These are phyloP conservation scores for Emmonsiellopsis sp. DNA, from an alignment of 2,329 filamentous ascomycete genomes.

Conservation along the genomic window DNA sequence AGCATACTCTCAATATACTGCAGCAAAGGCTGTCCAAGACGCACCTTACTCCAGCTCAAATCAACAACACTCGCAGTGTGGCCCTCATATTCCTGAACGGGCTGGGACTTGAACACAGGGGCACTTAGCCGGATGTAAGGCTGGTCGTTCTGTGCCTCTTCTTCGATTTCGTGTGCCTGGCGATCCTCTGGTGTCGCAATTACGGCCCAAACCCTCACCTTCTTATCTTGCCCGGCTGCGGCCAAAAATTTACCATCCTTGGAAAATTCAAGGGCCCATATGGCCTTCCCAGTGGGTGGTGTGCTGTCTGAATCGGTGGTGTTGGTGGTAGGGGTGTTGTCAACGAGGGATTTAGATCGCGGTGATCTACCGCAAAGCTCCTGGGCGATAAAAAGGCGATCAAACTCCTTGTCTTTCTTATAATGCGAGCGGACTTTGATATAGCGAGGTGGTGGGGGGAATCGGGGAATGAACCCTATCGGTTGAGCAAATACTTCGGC, in stretches of 20 bases:
- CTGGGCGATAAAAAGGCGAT: slow-evolving; percentile 83
- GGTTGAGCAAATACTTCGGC: slow-evolving; percentile 72
- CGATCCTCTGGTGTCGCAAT: slow-evolving; percentile 75
- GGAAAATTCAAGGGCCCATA: slow-evolving; percentile 91
- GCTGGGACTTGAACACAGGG: slow-evolving; percentile 76
- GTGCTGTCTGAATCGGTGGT: slow-evolving; percentile 19
- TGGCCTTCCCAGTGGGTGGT: slow-evolving; percentile 48
- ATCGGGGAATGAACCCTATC: slow-evolving; percentile 72
- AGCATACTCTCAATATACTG: slow-evolving; percentile 2
- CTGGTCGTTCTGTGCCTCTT: slow-evolving; percentile 42
- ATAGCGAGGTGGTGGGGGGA: slow-evolving; percentile 83
- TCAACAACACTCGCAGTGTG: slow-evolving; percentile 82
- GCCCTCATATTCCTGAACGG: slow-evolving; percentile 68
- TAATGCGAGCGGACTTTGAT: slow-evolving; percentile 74
- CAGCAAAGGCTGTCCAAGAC: slow-evolving; percentile 7
- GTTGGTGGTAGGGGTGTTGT: slow-evolving; percentile 20
- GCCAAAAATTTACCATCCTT: slow-evolving; percentile 84
- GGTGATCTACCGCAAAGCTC: slow-evolving; percentile 57
- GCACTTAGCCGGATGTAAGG: slow-evolving; percentile 62
- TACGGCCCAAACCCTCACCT: slow-evolving; percentile 82
- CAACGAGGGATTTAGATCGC: slow-evolving; percentile 21
- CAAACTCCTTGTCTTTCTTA: slow-evolving; percentile 74
- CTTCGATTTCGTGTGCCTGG: slow-evolving; percentile 60
- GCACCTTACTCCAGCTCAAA: slow-evolving; percentile 86
- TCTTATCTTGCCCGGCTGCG: slow-evolving; percentile 79